These are phyloP conservation scores for Trichoderma aggressivum DNA, from an alignment of 2,329 filamentous ascomycete species.

Conservation along the genomic window DNA sequence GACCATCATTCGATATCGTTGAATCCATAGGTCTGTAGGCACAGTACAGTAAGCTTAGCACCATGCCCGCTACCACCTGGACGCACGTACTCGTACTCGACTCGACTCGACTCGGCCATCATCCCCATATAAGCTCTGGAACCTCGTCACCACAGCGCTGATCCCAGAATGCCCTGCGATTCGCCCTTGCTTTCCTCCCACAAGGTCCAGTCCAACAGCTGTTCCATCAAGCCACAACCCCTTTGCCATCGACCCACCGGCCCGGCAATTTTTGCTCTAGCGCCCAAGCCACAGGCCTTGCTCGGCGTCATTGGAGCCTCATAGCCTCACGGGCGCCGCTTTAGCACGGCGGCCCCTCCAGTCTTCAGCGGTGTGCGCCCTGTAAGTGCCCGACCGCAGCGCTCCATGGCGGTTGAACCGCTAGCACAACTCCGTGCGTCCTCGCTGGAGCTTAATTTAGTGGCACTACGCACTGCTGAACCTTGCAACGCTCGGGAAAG, in stretches of 20 bases:
- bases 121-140: background rate
- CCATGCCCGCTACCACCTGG: background rate
- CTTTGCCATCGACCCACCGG: conserved; percentile 13
- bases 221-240: conserved; percentile 16
- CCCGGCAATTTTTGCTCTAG: conserved; percentile 1
- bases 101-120: too few species aligned
- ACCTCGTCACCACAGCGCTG: background rate
- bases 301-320: conserved; percentile 15
- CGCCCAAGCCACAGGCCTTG: conserved; percentile 11
- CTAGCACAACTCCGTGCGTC: background rate
- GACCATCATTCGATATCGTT: background rate
- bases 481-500: background rate
- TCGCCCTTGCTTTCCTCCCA: background rate
- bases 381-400: conserved; percentile 1
- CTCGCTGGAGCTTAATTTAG: background rate
- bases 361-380: conserved; percentile 20
- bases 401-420: background rate
- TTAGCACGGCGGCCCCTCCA: conserved; percentile 1
- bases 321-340: conserved; percentile 5
- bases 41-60: background rate
- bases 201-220: background rate
- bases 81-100: background rate
- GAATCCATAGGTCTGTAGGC: background rate
- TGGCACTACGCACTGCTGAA: background rate
- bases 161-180: background rate